Conservation (phyloP, 139 green algal genomes). For the Axilococcus clingmanii region DNA sequence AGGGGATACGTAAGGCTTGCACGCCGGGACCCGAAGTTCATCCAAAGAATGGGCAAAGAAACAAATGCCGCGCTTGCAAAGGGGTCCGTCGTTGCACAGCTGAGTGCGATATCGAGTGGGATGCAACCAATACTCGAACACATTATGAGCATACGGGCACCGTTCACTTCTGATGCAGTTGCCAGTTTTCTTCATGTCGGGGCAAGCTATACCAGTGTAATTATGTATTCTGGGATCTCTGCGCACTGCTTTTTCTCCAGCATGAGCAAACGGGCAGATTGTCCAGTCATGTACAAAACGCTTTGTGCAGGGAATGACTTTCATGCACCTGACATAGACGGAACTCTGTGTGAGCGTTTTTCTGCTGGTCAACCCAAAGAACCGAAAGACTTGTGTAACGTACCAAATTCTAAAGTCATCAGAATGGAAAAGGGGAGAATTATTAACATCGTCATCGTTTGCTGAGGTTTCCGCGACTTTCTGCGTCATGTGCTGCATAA, state of each 20-base stretch:
- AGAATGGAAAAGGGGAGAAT: constrained; percentile 7
- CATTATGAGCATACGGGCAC: constrained; percentile 63
- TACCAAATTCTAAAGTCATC: constrained; percentile 21
- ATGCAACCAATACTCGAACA: constrained; percentile 20
- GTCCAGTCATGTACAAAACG: constrained; percentile 58
- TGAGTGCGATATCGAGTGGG: constrained; percentile 71
- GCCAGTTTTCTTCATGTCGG: constrained; percentile 82
- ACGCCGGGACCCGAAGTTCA: constrained; percentile 20
- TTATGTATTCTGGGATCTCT: constrained; percentile 67
- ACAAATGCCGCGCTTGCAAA: constrained; percentile 64
- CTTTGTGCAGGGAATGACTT: constrained; percentile 65
- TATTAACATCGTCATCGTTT: neutral
- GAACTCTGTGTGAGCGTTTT: too few species aligned
- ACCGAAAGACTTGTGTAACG: neutral
- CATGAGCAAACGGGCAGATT: constrained; percentile 27
- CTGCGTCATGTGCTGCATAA: too few species aligned
- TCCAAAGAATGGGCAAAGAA: constrained; percentile 80
- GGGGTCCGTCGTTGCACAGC: constrained; percentile 75
- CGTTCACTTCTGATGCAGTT: constrained; percentile 50
- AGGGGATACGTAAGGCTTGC: constrained; percentile 24
- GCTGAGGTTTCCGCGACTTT: neutral
- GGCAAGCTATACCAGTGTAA: constrained; percentile 89
- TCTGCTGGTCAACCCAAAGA: neutral
- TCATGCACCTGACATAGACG: constrained; percentile 21
- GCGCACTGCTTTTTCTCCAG: constrained; percentile 77